Evolutionary conservation across 2,329 filamentous ascomycete genomes (phyloP).

Genomic region (Penicillium sp.): DNA sequence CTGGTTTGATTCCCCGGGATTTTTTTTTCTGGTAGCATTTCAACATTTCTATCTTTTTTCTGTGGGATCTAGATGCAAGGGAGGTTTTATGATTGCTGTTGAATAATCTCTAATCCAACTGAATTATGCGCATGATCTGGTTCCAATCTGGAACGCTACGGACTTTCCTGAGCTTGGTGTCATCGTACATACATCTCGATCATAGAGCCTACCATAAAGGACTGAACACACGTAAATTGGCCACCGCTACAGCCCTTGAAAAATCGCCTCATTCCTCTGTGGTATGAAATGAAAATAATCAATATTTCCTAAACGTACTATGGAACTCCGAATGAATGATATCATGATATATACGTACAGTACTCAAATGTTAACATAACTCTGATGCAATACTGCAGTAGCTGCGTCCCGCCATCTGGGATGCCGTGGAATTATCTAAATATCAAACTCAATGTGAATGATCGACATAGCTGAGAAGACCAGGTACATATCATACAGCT

Average conservation of each 20-base stretch:
- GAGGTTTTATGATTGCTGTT: constrained; percentile 11
- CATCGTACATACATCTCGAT: constrained; percentile 11
- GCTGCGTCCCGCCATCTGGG: background rate
- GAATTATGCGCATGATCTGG: background rate
- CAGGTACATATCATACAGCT: background rate
- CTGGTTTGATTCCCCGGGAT: constrained; percentile 20
- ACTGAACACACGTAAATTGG: background rate
- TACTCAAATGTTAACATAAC: background rate
- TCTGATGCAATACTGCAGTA: constrained; percentile 16
- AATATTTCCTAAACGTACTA: no score
- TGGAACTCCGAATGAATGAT: background rate
- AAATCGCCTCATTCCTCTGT: no score
- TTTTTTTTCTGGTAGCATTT: constrained; percentile 13
- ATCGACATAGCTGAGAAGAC: background rate
- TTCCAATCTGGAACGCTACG: no score
- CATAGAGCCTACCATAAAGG: background rate
- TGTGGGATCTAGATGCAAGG: constrained; percentile 17
- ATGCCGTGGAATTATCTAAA: background rate
- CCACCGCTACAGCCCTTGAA: no score
- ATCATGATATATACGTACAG: background rate
- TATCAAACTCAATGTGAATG: background rate
- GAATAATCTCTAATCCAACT: background rate
- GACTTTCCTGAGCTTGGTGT: background rate
- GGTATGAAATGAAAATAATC: no score
- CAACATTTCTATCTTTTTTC: constrained; percentile 4